Percentiles rank a stretch among this genome's conserved stretches.
These are phyloP conservation scores for Podosphaera aphanis DNA, from an alignment of 2,329 filamentous ascomycete species.

Conservation along the genomic window DNA sequence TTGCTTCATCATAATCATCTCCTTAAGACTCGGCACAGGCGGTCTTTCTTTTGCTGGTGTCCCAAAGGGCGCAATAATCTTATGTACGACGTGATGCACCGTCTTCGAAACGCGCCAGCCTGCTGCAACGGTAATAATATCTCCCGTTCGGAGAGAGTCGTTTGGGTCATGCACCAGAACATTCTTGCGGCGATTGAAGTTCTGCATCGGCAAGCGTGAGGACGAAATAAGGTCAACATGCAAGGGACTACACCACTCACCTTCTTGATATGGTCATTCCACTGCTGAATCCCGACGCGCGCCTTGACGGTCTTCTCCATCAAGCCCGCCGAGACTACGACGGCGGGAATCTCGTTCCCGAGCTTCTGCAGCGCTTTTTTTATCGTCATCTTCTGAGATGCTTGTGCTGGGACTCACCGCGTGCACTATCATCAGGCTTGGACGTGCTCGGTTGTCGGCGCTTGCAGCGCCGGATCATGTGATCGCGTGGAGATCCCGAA, in stretches of 20 bases:
- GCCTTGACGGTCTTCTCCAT: slow-evolving; percentile 67
- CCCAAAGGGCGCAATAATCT: slow-evolving; percentile 51
- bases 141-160: slow-evolving; percentile 47
- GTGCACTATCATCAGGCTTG: too few species aligned
- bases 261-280: slow-evolving; percentile 52
- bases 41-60: slow-evolving; percentile 38
- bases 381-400: too few species aligned
- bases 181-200: slow-evolving; percentile 38
- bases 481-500: too few species aligned
- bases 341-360: slow-evolving; percentile 12
- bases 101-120: slow-evolving; percentile 40
- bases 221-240: too few species aligned
- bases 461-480: too few species aligned
- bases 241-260: too few species aligned
- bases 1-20: slow-evolving; percentile 33
- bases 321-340: slow-evolving; percentile 55
- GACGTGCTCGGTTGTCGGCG: too few species aligned
- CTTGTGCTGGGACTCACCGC: too few species aligned
- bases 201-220: slow-evolving; percentile 18
- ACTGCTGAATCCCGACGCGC: slow-evolving; percentile 43
- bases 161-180: slow-evolving; percentile 60
- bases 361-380: too few species aligned
- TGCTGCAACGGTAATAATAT: slow-evolving; percentile 47
- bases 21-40: slow-evolving; percentile 37
- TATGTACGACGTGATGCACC: slow-evolving; percentile 52